A percentile compares a stretch with the other conserved stretches of the same genome.
Conservation (phyloP, 305 asterid genomes). For the Fraxinus nigra region DNA sequence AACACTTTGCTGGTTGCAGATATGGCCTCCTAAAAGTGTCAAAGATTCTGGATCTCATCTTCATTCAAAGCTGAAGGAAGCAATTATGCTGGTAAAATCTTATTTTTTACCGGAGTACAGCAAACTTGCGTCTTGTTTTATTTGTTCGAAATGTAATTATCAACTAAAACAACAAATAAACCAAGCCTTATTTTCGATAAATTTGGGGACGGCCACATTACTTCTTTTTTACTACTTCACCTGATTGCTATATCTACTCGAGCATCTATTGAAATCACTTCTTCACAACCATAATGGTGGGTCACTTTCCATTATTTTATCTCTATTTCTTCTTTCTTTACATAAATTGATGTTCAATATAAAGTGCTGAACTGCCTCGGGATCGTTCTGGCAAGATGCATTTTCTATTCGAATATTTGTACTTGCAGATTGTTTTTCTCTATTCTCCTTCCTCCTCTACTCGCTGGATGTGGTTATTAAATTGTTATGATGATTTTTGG, state of each 20-base stretch:
- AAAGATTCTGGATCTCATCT: slow-evolving; percentile 87
- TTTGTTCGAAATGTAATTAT: neutral
- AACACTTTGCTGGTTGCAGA: slow-evolving; percentile 45
- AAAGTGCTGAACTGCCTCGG: neutral
- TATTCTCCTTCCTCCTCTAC: neutral
- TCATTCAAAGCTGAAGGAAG: slow-evolving; percentile 83
- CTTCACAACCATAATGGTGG: neutral
- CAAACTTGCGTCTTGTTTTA: neutral
- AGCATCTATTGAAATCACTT: neutral
- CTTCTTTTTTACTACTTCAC: neutral
- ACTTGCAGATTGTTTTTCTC: neutral
- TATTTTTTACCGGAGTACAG: neutral
- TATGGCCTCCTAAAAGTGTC: slow-evolving; percentile 96
- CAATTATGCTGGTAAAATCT: slow-evolving; percentile 67
- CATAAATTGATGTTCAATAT: neutral
- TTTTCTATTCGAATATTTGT: neutral
- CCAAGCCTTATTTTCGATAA: neutral
- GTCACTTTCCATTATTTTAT: neutral
- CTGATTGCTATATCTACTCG: neutral
- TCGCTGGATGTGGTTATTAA: neutral
- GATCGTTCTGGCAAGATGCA: neutral
- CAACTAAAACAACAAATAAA: neutral
- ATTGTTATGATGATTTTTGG: neutral
- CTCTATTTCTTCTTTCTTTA: neutral
- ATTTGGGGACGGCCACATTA: neutral